Base-by-base conservation (phyloP, 768 basidiomycete species). In the Boletus subparvulus region DNA sequence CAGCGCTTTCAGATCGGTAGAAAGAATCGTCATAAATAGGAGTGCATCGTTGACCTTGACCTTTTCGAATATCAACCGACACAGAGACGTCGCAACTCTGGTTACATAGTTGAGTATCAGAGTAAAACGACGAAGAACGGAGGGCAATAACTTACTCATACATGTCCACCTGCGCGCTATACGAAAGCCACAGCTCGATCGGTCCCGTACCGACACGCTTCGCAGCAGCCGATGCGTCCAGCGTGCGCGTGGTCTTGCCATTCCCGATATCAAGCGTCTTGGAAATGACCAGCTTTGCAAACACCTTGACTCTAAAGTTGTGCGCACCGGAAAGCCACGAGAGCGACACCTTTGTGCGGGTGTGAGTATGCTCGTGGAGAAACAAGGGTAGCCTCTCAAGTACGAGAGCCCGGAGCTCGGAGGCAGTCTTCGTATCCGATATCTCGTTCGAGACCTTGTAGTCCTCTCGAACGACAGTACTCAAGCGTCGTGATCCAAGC, bases 1-100 rank as follows among this genome's bases (percentile, higher is more conserved):
- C 59, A 97, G 70, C 3, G 92, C 85, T 56, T 84, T 82, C 40
- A 98, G 73, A 61, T 95, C 92, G 0, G 95, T 98, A 0, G 93
- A 92, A 17, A 99, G 79, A 51, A 99, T 92, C 0, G 94, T 97
- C 83, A 92, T 90, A 62, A 98, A 88, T 9, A 98, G 69, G 8
- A 99, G 77, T 0, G 90, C 84, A 68, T 99, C 96, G 66, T 94
- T 92, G 26, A 87, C 83, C 70, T 90, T 88, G 3, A 86, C 86
- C 9, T 83, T 79, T 53, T 88, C 83, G 60, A 98, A 91, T 32
- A 97, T 72, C 8, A 89, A 69, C 17, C 86, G 85, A 69, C 92
- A 93, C 32, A 98, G 75, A 2, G 90, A 88, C 1, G 85, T 87
- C 0, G 96, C 88, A 14, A 98, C 87, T 71, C 94, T 95, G 47